Evolutionary conservation across 495 filamentous ascomycete species (phyloP), one percentile per base, ranked within the genome.

Genomic region (Penicillium psychrofluorescens): DNA sequence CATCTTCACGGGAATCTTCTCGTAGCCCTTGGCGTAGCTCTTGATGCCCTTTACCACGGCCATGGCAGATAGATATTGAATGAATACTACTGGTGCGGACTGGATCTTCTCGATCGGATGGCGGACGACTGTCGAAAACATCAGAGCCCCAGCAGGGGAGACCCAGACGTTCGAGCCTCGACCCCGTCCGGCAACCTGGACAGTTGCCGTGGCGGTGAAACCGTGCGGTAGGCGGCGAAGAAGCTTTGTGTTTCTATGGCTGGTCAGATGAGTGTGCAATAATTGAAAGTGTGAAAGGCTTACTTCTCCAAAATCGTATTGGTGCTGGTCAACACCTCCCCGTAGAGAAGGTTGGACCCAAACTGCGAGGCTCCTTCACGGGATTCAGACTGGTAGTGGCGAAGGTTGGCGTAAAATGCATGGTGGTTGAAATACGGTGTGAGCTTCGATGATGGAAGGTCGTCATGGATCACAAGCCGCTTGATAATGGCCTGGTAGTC

Each of bases 161-260:
- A 98, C 81, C 92, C 94, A 98, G 51, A 95, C 86, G 53, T 98
- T 97, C 35, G 73, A 80, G 6, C 94, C 94, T 2, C 92, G 84
- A 13, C 92, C 92, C 35, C 92, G 79, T n/a, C 88, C 94, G 7
- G 89, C 85, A 11, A 96, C 72, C 61, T 98, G 94, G 1, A 83
- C 83, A 3, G 90, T 95, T n/a, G 94, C 94, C 2, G 85, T 85
- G n/a, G 85, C 74, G 4, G 90, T 95, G 49, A 94, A 85, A 11
- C 92, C 94, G 1, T 72, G 79, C 1, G 90, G 88, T 2, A 97
- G 72, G 36, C 73, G 78, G 30, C 81, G 76, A 35, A 95, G 79
- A 27, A 96, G 71, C 12, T 80, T 77, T 4, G 77, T 76, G 59
- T 98, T 98, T 54, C 84, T 89, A 50, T 1, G 11, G 10, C 4